These are phyloP conservation scores for Venturia oleaginea DNA, from an alignment of 2,329 filamentous ascomycete species.

Conservation along the genomic window DNA sequence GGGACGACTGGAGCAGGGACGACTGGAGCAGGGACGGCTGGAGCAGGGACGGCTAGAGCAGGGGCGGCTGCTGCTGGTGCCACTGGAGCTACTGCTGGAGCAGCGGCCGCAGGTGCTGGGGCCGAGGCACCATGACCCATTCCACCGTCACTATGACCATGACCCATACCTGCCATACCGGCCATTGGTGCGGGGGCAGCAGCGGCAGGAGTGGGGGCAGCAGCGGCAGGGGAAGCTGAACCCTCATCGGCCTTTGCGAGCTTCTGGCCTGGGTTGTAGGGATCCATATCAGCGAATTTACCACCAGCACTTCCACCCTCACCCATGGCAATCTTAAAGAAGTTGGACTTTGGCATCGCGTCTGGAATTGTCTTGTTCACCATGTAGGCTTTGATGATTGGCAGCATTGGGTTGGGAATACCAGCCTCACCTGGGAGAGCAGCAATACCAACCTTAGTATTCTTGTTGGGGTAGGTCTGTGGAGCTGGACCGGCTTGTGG, in stretches of 20 bases:
- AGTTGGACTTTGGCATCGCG: slow-evolving; percentile 10
- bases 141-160: background rate
- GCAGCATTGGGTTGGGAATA: slow-evolving; percentile 12
- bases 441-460: slow-evolving; percentile 10
- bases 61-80: no score
- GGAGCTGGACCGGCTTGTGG: slow-evolving; percentile 9
- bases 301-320: slow-evolving; percentile 11
- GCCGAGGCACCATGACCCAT: background rate
- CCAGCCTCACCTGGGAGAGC: slow-evolving; percentile 8
- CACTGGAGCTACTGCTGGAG: no score
- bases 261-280: slow-evolving; percentile 3
- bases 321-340: slow-evolving; percentile 14
- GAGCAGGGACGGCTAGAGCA: no score
- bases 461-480: slow-evolving; percentile 12
- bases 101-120: no score
- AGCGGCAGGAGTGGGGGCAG: background rate
- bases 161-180: slow-evolving; percentile 3
- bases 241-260: background rate
- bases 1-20: no score
- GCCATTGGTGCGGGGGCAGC: background rate
- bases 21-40: no score
- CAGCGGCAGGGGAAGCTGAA: background rate
- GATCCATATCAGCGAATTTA: slow-evolving; percentile 3
- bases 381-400: slow-evolving; percentile 10
- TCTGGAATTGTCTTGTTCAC: slow-evolving; percentile 7